Evolutionary conservation across 257 asterid genomes (phyloP).

Genomic region (Plectranthus barbatus): DNA sequence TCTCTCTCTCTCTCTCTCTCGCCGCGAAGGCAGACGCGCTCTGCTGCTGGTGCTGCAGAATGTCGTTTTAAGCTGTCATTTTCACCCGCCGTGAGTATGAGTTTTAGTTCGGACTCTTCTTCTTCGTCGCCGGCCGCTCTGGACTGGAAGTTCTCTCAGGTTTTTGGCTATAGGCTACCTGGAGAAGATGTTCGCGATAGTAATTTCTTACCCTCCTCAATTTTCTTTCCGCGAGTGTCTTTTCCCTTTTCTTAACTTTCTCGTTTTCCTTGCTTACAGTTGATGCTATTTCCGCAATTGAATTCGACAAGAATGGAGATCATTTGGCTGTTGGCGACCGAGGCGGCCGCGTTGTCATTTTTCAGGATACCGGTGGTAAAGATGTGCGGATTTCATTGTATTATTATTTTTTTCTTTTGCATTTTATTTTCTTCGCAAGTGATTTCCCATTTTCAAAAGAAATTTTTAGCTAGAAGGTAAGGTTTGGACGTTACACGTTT

Average conservation of each 20-base stretch:
- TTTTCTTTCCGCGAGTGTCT: neutral
- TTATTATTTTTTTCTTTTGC: neutral
- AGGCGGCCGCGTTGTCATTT: constrained; percentile 79
- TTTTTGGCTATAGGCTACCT: constrained; percentile 58
- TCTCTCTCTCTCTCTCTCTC: constrained; percentile 4
- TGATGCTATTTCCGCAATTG: constrained; percentile 64
- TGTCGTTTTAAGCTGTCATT: constrained; percentile 31
- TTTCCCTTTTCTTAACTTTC: neutral
- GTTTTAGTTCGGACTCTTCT: constrained; percentile 24
- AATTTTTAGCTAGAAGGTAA: neutral
- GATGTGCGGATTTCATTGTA: constrained; percentile 44
- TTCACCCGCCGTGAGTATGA: constrained; percentile 26
- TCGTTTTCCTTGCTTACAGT: constrained; percentile 29
- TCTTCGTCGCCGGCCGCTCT: constrained; percentile 25
- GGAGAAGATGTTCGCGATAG: constrained; percentile 58
- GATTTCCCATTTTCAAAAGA: neutral
- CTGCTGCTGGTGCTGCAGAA: neutral
- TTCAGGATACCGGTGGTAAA: constrained; percentile 39
- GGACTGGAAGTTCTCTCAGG: constrained; percentile 75
- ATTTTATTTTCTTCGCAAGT: neutral
- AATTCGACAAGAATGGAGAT: constrained; percentile 58
- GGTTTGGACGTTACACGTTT: neutral
- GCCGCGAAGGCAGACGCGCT: neutral
- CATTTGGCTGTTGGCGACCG: constrained; percentile 77
- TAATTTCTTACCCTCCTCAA: constrained; percentile 15